Evolutionary conservation across 1,284 basidiomycete species (phyloP).

Genomic region (Schizophyllum commune): DNA sequence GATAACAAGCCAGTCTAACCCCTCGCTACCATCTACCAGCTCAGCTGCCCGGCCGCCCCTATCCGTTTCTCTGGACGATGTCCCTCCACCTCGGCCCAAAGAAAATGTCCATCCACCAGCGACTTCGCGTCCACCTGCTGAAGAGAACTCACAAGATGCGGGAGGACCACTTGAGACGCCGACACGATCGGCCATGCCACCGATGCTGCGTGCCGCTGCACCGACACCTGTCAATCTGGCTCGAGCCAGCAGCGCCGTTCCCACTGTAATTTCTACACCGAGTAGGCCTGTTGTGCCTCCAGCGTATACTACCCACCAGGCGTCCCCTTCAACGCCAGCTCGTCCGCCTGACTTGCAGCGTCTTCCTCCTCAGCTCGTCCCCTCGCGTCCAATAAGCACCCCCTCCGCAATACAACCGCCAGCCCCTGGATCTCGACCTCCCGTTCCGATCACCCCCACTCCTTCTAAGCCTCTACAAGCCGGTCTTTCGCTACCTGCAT

Average conservation of each 20-base stretch:
- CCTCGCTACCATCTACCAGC: neutral
- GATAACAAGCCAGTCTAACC: slow-evolving; percentile 1
- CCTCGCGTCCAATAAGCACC: too few species aligned
- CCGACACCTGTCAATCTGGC: neutral
- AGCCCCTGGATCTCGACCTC: too few species aligned
- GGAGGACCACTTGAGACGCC: neutral
- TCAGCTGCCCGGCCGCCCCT: slow-evolving; percentile 4
- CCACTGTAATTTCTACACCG: neutral
- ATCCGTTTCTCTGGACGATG: neutral
- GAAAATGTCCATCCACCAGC: neutral
- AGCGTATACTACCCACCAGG: too few species aligned
- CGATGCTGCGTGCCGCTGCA: neutral
- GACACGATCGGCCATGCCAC: neutral
- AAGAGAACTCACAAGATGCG: neutral
- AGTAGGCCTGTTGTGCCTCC: too few species aligned
- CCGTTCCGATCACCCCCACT: too few species aligned
- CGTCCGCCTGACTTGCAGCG: too few species aligned
- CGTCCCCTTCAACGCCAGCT: too few species aligned
- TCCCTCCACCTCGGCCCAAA: neutral
- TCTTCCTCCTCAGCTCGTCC: too few species aligned
- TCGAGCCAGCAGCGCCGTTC: neutral
- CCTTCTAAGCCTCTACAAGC: too few species aligned
- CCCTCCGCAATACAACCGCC: too few species aligned
- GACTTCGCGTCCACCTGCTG: neutral
- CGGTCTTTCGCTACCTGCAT: too few species aligned